A percentile compares a stretch with the other conserved stretches of the same genome.
phyloP scores from a whole-genome alignment of 2,329 filamentous ascomycete species.

The Fusarium sp. region DNA sequence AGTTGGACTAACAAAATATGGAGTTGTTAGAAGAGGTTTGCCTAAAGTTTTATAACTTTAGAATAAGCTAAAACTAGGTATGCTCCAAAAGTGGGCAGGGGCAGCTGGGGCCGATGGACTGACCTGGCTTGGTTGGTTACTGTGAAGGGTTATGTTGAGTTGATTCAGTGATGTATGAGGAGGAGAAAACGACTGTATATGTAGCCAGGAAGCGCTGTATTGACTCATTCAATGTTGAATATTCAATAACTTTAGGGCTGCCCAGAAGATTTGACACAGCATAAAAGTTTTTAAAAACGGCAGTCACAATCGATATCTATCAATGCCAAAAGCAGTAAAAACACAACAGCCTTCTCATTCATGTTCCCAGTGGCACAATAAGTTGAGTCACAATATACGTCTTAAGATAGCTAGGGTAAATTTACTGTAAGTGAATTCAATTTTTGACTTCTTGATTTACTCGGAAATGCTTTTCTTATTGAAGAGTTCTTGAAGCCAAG shows the following conservation, averaged over 20 bases:
- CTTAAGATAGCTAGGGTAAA: fast-evolving
- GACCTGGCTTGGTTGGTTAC: background rate
- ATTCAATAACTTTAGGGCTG: background rate
- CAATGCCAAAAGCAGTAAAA: background rate
- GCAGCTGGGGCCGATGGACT: background rate
- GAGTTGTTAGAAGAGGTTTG: background rate
- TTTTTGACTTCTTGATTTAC: background rate
- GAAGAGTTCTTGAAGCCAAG: background rate
- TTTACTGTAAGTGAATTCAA: background rate
- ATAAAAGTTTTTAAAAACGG: background rate
- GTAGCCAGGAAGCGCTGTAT: background rate
- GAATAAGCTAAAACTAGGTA: background rate
- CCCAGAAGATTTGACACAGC: background rate
- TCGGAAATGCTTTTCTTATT: background rate
- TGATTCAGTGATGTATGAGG: background rate
- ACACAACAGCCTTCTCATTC: background rate
- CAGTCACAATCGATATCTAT: background rate
- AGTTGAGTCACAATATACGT: background rate
- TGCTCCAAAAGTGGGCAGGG: background rate
- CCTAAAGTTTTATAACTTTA: background rate
- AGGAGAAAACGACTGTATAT: background rate
- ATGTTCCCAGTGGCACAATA: background rate
- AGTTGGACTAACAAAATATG: background rate
- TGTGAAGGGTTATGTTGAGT: background rate
- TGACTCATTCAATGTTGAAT: background rate